phyloP scores from a whole-genome alignment of 768 basidiomycete species.

The Phylloporus rhodoxanthus region DNA sequence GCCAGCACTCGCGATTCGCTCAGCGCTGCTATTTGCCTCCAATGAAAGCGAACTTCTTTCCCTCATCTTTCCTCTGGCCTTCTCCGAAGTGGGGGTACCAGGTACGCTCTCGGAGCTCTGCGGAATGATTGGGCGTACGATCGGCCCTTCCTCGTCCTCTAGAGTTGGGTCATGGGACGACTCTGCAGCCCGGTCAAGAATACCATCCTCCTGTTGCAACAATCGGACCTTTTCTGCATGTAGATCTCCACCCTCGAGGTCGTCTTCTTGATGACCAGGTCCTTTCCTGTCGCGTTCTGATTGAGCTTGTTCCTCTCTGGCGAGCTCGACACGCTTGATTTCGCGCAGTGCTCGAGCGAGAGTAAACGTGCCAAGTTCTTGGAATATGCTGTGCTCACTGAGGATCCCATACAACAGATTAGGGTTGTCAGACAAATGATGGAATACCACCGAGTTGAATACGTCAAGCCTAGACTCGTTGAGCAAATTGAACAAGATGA shows the following conservation, averaged over 20 bases:
- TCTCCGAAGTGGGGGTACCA: conserved; percentile 57
- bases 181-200: conserved; percentile 20
- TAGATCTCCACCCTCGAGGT: conserved; percentile 24
- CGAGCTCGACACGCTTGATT: conserved; percentile 65
- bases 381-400: conserved; percentile 77
- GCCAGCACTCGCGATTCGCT: conserved; percentile 59
- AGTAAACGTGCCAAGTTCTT: conserved; percentile 89
- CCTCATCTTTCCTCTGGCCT: conserved; percentile 87
- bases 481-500: background rate
- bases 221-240: conserved; percentile 60
- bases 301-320: conserved; percentile 61
- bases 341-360: conserved; percentile 80
- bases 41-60: conserved; percentile 58
- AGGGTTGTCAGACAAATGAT: conserved; percentile 78
- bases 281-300: conserved; percentile 23
- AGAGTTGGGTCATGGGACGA: conserved; percentile 12
- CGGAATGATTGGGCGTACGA: conserved; percentile 36
- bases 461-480: conserved; percentile 65
- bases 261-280: conserved; percentile 11
- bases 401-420: conserved; percentile 84
- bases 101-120: conserved; percentile 38
- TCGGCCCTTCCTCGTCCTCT: conserved; percentile 12
- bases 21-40: conserved; percentile 47
- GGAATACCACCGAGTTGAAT: conserved; percentile 79
- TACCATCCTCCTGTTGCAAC: conserved; percentile 47